Evolutionary conservation across 305 asterid genomes (phyloP).

Genomic region (Fraxinus floribunda): DNA sequence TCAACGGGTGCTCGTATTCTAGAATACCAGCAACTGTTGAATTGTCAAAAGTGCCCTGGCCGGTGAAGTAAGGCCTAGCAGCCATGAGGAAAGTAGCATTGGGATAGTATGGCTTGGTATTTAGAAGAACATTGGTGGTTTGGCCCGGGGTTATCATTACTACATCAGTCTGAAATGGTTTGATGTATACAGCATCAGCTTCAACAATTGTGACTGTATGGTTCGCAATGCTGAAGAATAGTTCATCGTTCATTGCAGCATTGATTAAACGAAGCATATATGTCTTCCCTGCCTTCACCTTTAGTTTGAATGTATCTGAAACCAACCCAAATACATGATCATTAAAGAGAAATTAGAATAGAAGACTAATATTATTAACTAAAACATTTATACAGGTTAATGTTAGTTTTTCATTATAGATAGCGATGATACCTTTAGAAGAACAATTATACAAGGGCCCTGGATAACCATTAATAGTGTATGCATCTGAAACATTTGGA

Average conservation of each 20-base stretch:
- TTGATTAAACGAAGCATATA: constrained; percentile 66
- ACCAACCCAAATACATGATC: background rate
- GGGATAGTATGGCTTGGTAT: constrained; percentile 40
- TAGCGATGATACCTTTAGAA: constrained; percentile 39
- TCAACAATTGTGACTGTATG: constrained; percentile 55
- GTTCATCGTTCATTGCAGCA: constrained; percentile 67
- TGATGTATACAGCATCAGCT: constrained; percentile 53
- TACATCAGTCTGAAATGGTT: constrained; percentile 45
- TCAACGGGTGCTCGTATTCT: constrained; percentile 36
- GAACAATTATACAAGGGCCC: constrained; percentile 64
- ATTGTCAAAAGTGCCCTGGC: constrained; percentile 56
- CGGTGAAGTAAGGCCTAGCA: constrained; percentile 57
- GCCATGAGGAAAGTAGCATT: constrained; percentile 58
- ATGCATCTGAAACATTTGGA: constrained; percentile 64
- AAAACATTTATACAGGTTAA: background rate
- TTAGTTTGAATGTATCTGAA: constrained; percentile 58
- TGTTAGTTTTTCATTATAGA: background rate
- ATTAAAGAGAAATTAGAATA: constrained; percentile 9
- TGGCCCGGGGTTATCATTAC: constrained; percentile 59
- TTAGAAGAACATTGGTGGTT: constrained; percentile 58
- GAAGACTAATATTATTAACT: background rate
- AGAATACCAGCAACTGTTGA: constrained; percentile 53
- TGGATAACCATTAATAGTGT: constrained; percentile 62
- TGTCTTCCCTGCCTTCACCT: constrained; percentile 65
- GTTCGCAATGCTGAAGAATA: constrained; percentile 63